A percentile compares a stretch with the other conserved stretches of the same genome.
phyloP scores from a whole-genome alignment of 2,329 filamentous ascomycete species.

The Colletotrichum sp. region DNA sequence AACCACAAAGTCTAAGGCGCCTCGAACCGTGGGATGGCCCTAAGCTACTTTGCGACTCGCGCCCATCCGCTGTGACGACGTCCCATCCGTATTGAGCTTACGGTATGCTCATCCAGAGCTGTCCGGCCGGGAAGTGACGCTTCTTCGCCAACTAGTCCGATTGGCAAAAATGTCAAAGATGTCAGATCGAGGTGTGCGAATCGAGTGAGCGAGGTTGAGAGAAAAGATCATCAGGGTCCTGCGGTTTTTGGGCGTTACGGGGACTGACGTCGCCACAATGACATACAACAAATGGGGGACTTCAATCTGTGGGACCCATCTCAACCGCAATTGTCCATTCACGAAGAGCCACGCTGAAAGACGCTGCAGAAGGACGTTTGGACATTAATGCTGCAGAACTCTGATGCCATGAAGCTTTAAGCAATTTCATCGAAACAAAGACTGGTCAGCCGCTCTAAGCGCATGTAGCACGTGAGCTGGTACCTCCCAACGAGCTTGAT shows the following conservation, averaged over 20 bases:
- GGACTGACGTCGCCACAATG: neutral
- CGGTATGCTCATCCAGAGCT: neutral
- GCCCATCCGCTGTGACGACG: neutral
- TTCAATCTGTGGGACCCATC: neutral
- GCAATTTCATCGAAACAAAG: neutral
- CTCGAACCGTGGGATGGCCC: neutral
- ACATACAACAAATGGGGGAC: neutral
- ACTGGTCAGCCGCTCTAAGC: neutral
- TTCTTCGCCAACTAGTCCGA: neutral
- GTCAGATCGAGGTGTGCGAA: neutral
- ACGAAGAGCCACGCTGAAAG: neutral
- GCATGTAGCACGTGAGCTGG: neutral
- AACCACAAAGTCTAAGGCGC: neutral
- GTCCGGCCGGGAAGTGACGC: neutral
- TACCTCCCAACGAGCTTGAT: neutral
- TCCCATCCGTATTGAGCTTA: neutral
- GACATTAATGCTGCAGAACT: neutral
- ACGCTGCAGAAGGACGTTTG: neutral
- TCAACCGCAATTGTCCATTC: neutral
- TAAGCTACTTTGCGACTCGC: neutral
- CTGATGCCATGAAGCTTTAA: neutral
- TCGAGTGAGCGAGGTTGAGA: neutral
- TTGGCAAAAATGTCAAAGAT: neutral
- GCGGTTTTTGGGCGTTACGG: neutral
- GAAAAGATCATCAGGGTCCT: neutral